Base-by-base conservation (phyloP, 805 yeast species). In the Candida caryicola region DNA sequence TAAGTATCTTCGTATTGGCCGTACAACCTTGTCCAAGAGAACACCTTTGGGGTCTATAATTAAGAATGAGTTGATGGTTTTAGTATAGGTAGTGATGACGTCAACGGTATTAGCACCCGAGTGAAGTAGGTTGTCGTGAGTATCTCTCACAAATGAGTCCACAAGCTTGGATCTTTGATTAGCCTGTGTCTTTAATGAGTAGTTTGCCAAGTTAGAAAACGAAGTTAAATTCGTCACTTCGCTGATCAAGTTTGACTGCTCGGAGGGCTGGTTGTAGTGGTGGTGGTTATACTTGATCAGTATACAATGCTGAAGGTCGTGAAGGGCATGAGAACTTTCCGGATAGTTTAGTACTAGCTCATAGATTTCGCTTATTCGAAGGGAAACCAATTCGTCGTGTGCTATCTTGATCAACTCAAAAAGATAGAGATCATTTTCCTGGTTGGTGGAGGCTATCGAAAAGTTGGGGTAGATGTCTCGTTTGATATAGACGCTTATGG, bases 31-130 rank as follows among this genome's bases (percentile, higher is more conserved):
- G 53, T 85, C 95, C 5, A 90, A 64, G 21, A 90, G 62, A 1
- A 87, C 91, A 0, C 96, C 96, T 27, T 85, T 71, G 5, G 95
- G 95, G 51, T 91, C 98, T n/a, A 93, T 66, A 0, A 81, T 62
- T 18, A 82, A 56, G 42, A 91, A 87, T 0, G 89, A 72, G 45
- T 78, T 72, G 31, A 90, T 82, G 1, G 90, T 78, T 12, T 79
- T 76, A 3, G 85, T 79, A 53, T 86, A 91, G 37, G 74, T 77
- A 2, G 76, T 61, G 17, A 91, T 74, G 5, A 88, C 79, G 35
- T 81, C 86, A 4, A 73, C 71, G 0, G 98, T 91, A 47, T 84
- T 79, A 1, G 84, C 75, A 15, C 96, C 95, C 3, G 95, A 83
- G 50, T 87, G 93, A 15, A 90, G 64, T 8, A 89, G 54, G 23